phyloP scores from a whole-genome alignment of 495 filamentous ascomycete genomes.

The Friedmanniomyces endolithicus region DNA sequence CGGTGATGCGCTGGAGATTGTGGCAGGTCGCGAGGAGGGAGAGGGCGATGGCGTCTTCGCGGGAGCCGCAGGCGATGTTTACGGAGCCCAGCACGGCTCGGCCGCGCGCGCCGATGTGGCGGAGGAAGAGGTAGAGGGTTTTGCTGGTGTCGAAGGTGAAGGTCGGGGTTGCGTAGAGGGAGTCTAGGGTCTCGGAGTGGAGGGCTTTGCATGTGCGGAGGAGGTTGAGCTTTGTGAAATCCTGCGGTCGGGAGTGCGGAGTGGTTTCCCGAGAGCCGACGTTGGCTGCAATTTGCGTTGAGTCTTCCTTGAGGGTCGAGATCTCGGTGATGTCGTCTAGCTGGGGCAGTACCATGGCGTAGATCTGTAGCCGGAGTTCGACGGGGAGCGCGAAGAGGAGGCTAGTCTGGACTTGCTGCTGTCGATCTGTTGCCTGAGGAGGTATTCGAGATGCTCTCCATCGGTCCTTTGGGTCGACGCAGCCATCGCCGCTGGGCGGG shows the following conservation, averaged over 20 bases:
- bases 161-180: conserved; percentile 11
- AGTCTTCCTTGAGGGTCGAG: conserved; percentile 13
- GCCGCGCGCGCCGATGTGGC: conserved; percentile 12
- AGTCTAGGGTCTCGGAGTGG: conserved; percentile 9
- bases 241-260: conserved; percentile 1
- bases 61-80: conserved; percentile 3
- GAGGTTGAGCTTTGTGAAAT: conserved; percentile 11
- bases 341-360: conserved; percentile 2
- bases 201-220: conserved; percentile 13
- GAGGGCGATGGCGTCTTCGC: conserved; percentile 19
- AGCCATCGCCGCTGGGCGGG: neutral
- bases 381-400: conserved; percentile 13
- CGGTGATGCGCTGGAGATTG: neutral
- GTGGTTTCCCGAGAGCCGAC: conserved; percentile 5
- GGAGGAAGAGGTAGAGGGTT: conserved; percentile 18
- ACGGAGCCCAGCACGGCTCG: conserved; percentile 1
- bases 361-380: conserved; percentile 17
- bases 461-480: neutral
- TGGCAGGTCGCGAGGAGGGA: conserved; percentile 12
- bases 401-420: neutral
- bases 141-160: conserved; percentile 8
- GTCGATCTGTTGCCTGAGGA: neutral
- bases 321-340: conserved; percentile 8
- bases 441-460: neutral
- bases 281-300: conserved; percentile 2